Evolutionary conservation across 257 asterid genomes (phyloP).

Genomic region (Nicotiana undulata): DNA sequence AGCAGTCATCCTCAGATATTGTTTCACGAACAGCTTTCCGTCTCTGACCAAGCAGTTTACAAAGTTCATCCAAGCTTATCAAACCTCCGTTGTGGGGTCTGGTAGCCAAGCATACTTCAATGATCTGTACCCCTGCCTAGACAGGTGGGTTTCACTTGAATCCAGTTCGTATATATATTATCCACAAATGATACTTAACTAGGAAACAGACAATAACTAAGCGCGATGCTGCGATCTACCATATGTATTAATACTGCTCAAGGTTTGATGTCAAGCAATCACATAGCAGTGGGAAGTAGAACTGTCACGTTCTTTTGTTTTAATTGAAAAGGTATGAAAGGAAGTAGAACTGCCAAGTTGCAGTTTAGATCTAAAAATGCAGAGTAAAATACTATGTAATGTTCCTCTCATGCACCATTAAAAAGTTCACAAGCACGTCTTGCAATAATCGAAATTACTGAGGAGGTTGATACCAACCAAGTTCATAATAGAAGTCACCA

Average conservation of each 20-base stretch:
- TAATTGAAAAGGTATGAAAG: neutral
- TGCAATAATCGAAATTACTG: neutral
- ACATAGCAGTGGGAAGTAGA: neutral
- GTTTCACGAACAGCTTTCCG: constrained; percentile 84
- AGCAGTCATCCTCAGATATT: constrained; percentile 89
- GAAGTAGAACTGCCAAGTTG: neutral
- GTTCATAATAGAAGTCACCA: constrained; percentile 97
- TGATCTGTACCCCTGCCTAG: constrained; percentile 95
- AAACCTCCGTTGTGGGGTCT: constrained; percentile 86
- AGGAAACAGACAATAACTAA: neutral
- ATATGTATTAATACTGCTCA: neutral
- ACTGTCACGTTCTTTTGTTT: neutral
- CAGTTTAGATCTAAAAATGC: neutral
- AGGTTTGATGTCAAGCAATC: neutral
- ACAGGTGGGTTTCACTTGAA: constrained; percentile 15
- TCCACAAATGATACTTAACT: neutral
- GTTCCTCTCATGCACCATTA: neutral
- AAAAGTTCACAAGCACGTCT: neutral
- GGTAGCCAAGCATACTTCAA: constrained; percentile 84
- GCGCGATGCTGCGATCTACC: neutral
- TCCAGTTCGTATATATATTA: neutral
- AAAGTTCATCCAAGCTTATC: constrained; percentile 85
- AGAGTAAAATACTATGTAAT: neutral
- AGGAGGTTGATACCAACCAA: constrained; percentile 54
- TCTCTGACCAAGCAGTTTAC: constrained; percentile 71